Evolutionary conservation across 768 basidiomycete genomes (phyloP), one percentile per base, ranked within the genome.

Genomic region (Lactifluus rugatus): DNA sequence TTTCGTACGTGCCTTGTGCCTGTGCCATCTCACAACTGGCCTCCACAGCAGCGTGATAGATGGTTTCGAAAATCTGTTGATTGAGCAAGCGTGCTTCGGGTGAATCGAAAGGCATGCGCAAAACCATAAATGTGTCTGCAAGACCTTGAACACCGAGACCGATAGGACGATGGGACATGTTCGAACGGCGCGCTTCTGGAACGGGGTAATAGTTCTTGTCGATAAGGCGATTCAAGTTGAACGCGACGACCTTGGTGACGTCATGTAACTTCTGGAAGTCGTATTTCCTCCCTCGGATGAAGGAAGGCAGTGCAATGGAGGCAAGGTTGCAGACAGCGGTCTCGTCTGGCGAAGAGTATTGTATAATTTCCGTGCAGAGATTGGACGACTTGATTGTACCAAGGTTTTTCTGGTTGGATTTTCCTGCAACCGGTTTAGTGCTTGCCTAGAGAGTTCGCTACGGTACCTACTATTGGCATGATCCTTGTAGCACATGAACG

Each of bases 331-430:
- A 99, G 32, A 98, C 96, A 36, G 96, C 96, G 37, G 86, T 91
- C 72, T 98, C 96, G 54, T 98, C 96, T 1, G 96, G 93, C 11
- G 95, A 81, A 45, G 93, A 95, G 76, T 97, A 98, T 72, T 99
- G 90, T 71, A 99, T 89, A 70, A 99, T 98, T 71, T 98, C 96
- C 5, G 95, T 98, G 78, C 96, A 99, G 48, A 99, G 78, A 70
- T 99, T 99, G 52, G 95, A 97, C 1, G 93, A 97, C 77, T 96
- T 98, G 85, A 99, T 98, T 8, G 92, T 95, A 31, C 96, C 96
- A 28, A 99, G 79, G 74, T 99, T 96, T 75, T 93, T 84, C 72
- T 99, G 96, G 75, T 99, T 99, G 14, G 94, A 97, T 75, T 99
- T 99, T 65, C 80, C 90, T 94, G 66, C 1, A 49, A 41, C 39